Evolutionary conservation across 441 rosid genomes (phyloP).

Genomic region (Bruguiera hainesii): DNA sequence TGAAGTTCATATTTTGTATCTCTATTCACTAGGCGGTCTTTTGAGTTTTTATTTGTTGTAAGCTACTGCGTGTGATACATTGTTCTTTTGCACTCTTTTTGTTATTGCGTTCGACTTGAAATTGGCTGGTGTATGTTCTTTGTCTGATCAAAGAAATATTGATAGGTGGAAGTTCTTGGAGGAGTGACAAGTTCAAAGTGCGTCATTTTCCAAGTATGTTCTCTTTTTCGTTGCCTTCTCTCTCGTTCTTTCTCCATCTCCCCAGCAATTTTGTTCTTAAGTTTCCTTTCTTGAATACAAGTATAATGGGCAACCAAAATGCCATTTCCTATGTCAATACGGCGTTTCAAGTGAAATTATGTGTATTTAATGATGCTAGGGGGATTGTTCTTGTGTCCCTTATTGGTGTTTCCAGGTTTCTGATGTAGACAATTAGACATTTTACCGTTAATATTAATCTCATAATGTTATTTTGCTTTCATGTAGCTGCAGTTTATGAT

Average conservation of each 20-base stretch:
- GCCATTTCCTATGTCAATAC: too few species aligned
- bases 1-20: too few species aligned
- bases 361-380: background rate
- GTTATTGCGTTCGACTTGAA: too few species aligned
- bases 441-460: slow-evolving; percentile 1
- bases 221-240: background rate
- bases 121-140: background rate
- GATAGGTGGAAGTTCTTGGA: slow-evolving; percentile 31
- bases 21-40: too few species aligned
- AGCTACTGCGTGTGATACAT: too few species aligned
- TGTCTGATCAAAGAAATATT: slow-evolving; percentile 19
- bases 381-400: background rate
- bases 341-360: too few species aligned
- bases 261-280: background rate
- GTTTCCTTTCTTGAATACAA: too few species aligned
- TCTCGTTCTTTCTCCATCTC: background rate
- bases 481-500: slow-evolving; percentile 1
- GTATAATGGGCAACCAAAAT: too few species aligned
- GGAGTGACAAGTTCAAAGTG: slow-evolving; percentile 30
- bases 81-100: too few species aligned
- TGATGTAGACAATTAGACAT: background rate
- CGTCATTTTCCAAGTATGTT: slow-evolving; percentile 23
- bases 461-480: background rate
- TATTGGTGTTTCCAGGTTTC: background rate
- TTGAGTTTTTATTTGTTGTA: too few species aligned